Evolutionary conservation across 2,329 filamentous ascomycete species (phyloP).

Genomic region (Penicillium glabrum): DNA sequence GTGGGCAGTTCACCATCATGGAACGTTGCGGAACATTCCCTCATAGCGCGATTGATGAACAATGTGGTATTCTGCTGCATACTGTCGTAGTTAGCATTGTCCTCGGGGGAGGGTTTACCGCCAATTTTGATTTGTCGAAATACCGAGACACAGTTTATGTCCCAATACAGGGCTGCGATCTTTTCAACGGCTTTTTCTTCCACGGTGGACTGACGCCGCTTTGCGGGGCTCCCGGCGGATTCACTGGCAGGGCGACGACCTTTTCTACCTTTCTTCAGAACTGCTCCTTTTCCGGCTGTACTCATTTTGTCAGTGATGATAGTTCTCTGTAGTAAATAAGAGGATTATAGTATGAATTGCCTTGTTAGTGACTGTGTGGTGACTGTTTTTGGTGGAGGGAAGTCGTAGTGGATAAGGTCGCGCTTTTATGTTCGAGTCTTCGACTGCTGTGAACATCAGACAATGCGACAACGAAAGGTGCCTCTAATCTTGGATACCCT

Average conservation of each 20-base stretch:
- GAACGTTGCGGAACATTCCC: no score
- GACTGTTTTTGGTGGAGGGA: neutral
- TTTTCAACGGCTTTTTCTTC: neutral
- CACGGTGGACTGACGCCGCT: neutral
- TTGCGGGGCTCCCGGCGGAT: neutral
- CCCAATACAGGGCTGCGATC: slow-evolving; percentile 20
- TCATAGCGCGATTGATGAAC: neutral
- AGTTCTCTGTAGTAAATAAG: neutral
- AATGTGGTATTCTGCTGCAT: neutral
- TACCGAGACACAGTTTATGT: slow-evolving; percentile 16
- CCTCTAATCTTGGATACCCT: neutral
- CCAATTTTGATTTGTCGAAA: slow-evolving; percentile 1
- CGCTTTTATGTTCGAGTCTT: neutral
- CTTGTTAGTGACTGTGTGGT: neutral
- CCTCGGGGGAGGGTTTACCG: neutral
- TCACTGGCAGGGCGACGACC: no score
- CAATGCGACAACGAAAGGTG: neutral
- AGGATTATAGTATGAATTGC: neutral
- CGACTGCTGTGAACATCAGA: neutral
- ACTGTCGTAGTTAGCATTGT: neutral
- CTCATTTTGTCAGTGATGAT: neutral
- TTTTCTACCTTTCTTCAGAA: no score
- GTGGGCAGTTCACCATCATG: neutral
- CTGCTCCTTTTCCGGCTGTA: no score
- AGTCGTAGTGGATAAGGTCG: neutral